Percentiles rank a stretch among this genome's conserved stretches.
phyloP scores from a whole-genome alignment of 1,284 basidiomycete species.

The Ganoderma leucocontextum region DNA sequence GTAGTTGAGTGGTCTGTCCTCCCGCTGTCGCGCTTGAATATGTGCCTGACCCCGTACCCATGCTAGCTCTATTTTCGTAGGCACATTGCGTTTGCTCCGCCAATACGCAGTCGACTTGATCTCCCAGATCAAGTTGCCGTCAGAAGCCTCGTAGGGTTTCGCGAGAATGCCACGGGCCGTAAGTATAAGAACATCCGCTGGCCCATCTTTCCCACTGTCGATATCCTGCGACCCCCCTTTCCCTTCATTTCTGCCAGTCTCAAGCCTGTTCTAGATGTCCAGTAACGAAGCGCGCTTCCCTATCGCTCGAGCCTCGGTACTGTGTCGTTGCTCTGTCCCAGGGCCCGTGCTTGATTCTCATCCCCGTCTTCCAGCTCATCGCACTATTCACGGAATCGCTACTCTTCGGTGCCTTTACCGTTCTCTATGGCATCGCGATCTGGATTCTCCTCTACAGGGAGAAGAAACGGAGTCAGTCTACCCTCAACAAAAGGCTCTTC shows the following conservation, averaged over 20 bases:
- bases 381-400: constrained; percentile 30
- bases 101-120: not conserved
- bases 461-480: constrained; percentile 23
- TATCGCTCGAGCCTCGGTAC: constrained; percentile 21
- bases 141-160: not conserved
- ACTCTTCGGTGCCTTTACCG: constrained; percentile 31
- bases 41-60: not conserved
- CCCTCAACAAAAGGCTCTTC: constrained; percentile 30
- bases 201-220: not conserved
- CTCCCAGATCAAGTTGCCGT: not conserved
- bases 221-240: not conserved
- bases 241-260: constrained; percentile 6
- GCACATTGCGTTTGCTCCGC: not conserved
- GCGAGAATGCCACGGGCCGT: not conserved
- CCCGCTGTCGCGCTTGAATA: not conserved
- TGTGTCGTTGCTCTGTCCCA: not conserved
- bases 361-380: constrained; percentile 13
- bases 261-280: constrained; percentile 16
- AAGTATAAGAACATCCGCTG: not conserved
- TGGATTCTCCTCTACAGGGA: constrained; percentile 34
- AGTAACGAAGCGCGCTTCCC: constrained; percentile 16
- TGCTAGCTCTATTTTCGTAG: too few species aligned
- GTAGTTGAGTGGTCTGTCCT: not conserved
- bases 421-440: constrained; percentile 31
- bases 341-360: not conserved